A percentile compares a stretch with the other conserved stretches of the same genome.
Evolutionary conservation across 164 flowering plant genomes (phyloP).

Genomic region (Liquidambar formosana): DNA sequence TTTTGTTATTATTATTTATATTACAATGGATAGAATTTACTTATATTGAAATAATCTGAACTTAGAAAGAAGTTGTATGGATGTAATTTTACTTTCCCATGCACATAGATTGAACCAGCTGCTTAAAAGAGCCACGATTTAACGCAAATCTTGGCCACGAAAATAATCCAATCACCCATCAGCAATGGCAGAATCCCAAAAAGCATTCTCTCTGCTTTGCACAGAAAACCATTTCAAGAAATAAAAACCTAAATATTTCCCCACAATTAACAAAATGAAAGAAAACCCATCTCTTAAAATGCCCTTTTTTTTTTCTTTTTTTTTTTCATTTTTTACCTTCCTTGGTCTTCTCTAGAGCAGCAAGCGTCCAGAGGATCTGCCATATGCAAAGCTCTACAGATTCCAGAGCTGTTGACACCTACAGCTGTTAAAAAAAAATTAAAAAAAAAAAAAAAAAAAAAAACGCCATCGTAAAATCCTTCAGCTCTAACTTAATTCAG

Average conservation of each 20-base stretch:
- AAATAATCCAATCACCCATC: constrained; percentile 79
- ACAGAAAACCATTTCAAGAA: constrained; percentile 3
- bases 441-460: too few relatives aligned
- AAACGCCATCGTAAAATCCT: constrained; percentile 26
- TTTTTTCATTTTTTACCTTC: too few relatives aligned
- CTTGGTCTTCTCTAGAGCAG: constrained; percentile 74
- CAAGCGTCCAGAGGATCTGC: too few relatives aligned
- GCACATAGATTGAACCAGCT: constrained; percentile 67
- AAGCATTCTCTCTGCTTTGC: constrained; percentile 76
- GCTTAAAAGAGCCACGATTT: constrained; percentile 57
- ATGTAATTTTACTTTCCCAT: constrained; percentile 3
- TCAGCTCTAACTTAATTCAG: not conserved
- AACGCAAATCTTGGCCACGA: constrained; percentile 78
- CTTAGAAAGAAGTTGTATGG: constrained; percentile 15
- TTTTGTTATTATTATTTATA: too few relatives aligned
- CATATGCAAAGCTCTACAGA: too few relatives aligned
- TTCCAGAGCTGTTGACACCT: too few relatives aligned
- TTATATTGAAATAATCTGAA: constrained; percentile 30
- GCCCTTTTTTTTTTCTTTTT: too few relatives aligned
- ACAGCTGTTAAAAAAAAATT: too few relatives aligned
- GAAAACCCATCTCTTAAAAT: constrained; percentile 3
- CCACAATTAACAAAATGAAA: not conserved
- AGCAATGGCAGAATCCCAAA: constrained; percentile 80
- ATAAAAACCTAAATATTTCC: not conserved
- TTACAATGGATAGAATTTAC: too few relatives aligned